Evolutionary conservation across 768 basidiomycete species (phyloP), one percentile per base, ranked within the genome.

Genomic region (Leccinum imitatum): DNA sequence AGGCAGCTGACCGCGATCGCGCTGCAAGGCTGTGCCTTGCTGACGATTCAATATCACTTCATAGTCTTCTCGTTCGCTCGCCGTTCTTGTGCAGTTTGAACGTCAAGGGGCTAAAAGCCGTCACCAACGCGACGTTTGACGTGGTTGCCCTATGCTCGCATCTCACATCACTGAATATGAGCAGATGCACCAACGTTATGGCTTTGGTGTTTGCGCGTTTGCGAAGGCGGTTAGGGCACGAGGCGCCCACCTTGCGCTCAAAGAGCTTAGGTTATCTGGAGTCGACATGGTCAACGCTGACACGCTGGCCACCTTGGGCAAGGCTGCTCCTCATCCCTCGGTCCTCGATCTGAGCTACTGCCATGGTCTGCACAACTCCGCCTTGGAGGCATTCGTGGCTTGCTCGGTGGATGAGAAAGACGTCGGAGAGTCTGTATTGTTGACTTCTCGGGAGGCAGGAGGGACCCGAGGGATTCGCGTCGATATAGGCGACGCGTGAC

Each of bases 291-390:
- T 87, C 54, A 76, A 80, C 15, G 87, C 89, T 66, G 75, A 78
- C 11, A 80, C 82, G 65, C 82, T 95, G 82, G 71, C 78, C 17
- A 74, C 76, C 10, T 76, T 95, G 37, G 93, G 89, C 6, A 82
- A 77, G 63, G 87, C 83, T 3, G 82, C 89, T 0, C 90, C 90
- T 19, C 76, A 79, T 65, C 80, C 95, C 21, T 89, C 93, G 71
- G 82, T 91, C 17, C 77, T 95, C 21, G 93, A 95, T 72, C 74
- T 94, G 61, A 90, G 89, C 73, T 89, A 90, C 67, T 79, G 83
- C 58, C 80, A 81, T 31, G 81, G 85, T 57, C 71, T 94, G 59
- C 87, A 87, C 69, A 92, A 93, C 69, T 86, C 89, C 2, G 84
- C 86, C 2, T 63, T 93, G 61, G 89, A 89, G 50, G 87, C 86